Evolutionary conservation across 106 monocot species (phyloP), one percentile per base, ranked within the genome.

Genomic region (Platanthera guangdongensis): DNA sequence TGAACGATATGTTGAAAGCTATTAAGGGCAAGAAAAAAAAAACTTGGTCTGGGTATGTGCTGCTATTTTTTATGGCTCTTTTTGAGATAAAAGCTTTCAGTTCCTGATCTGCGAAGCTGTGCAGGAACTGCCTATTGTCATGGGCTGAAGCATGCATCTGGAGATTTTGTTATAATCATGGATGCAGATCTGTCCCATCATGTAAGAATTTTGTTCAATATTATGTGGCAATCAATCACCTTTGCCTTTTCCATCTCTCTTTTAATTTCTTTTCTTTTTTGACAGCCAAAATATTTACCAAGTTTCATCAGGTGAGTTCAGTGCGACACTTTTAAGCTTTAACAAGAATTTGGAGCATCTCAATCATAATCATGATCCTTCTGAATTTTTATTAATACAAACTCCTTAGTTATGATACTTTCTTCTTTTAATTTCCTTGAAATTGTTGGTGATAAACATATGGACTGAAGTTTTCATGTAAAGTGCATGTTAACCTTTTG

Each of bases 151-250:
- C 88, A 99, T 86, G 99, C 99, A 46, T 90, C 92, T 60, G 99
- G 99, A 13, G 82, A 99, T 48, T 99, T 92, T 85, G 88, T 99
- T 11, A 75, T 99, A 19, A 94, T 99, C 50, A 99, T 99, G 99
- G 99, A 99, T 80, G 94, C 99, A 45, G 99, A 99, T 86, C 80
- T 99, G 49, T 99, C 99, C 39, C 99, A 99, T 68, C 99, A 99
- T 88, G 99, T 94, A 92, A 47, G 85, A 18, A 55, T 75, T 52
- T 10, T 39, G 4, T 71, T 78, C 72, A 11, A 71, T 78, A 19
- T 60, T 47, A 76, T 73, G 8, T 22, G 11, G 50, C 15, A 18
- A 46, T 48, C 12, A 59, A 18, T 15, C 18, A 45, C 18, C 19
- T 72, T 51, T 72, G 9, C 18, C n/a, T 64, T 50, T 14, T 13